Evolutionary conservation across 2,329 filamentous ascomycete species (phyloP), one percentile per base, ranked within the genome.

Genomic region (Fusarium neocosmosporiellum): DNA sequence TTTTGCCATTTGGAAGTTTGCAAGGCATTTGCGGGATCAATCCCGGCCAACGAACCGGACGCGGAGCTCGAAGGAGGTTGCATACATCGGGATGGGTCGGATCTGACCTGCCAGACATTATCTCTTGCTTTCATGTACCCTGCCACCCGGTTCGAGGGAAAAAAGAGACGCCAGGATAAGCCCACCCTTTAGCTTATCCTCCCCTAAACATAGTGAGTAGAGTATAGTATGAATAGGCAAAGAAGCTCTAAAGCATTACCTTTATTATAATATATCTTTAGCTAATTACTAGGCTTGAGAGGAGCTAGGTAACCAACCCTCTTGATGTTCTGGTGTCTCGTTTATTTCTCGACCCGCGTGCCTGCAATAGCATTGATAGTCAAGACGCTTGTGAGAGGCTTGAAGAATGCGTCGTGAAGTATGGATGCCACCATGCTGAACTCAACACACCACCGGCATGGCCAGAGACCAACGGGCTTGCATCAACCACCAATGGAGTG

Each of bases 391-490:
- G 10, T 63, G 43, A 34, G 36, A 39, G 31, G 57, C 57, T 16
- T 48, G 39, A 53, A 24, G 55, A 43, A 41, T 41, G 55, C 55
- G 36, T 36, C 55, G 55, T 31, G 36, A 59, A 59, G 22, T 16
- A 24, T 58, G 33, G 16, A 58, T 27, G 27, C 34, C 11, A 53
- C 57, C 43, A 27, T 43, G 48, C 20, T 27, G 22, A 59, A 59
- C 27, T 46, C 37, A 48, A 48, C 34, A n/a, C 33, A 48, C 43
- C 22, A 46, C 24, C 31, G 34, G 50, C 50, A 37, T 57, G 36
- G 22, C 33, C 43, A 29, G 24, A 59, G 34, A 11, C 27, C 34
- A 34, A 70, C 62, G 70, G 54, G 63, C 66, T 64, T 73, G 70
- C 70, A 67, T 67, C 57, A 70, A 59, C 57, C 53, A 53, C 48